phyloP scores from a whole-genome alignment of 495 filamentous ascomycete species.

The Thozetella sp. region DNA sequence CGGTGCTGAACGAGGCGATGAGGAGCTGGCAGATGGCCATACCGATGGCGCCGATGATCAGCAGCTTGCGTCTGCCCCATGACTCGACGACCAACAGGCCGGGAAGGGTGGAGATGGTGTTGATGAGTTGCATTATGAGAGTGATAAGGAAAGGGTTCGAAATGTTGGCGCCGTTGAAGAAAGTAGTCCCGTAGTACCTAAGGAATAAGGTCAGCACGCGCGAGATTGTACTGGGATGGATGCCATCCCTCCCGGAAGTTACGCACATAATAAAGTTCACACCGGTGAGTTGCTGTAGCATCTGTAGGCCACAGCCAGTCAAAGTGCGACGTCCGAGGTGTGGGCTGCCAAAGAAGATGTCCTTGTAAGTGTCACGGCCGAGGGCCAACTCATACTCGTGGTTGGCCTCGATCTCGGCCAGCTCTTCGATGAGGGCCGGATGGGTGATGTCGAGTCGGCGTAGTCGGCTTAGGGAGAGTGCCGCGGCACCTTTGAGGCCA shows the following conservation, averaged over 20 bases:
- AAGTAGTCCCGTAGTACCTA: conserved; percentile 84
- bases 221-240: too few species aligned
- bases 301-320: conserved; percentile 59
- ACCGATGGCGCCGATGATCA: conserved; percentile 72
- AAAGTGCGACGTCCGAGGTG: conserved; percentile 57
- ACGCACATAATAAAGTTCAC: conserved; percentile 63
- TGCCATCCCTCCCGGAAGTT: conserved; percentile 45
- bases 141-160: conserved; percentile 67
- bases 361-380: conserved; percentile 73
- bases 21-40: conserved; percentile 76
- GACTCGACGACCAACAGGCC: conserved; percentile 77
- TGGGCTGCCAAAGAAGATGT: conserved; percentile 65
- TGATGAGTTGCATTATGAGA: conserved; percentile 77
- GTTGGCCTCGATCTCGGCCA: conserved; percentile 87
- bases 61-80: conserved; percentile 72
- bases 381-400: conserved; percentile 82
- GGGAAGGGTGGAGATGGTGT: conserved; percentile 72
- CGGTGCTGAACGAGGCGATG: conserved; percentile 68
- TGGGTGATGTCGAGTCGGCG: conserved; percentile 78
- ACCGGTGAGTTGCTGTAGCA: conserved; percentile 61
- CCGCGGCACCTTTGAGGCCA: conserved; percentile 69
- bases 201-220: too few species aligned
- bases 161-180: conserved; percentile 70
- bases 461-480: conserved; percentile 71
- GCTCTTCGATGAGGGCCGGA: conserved; percentile 73